phyloP scores from a whole-genome alignment of 352 stramenopile genomes.

The Pythium phragmiticola region DNA sequence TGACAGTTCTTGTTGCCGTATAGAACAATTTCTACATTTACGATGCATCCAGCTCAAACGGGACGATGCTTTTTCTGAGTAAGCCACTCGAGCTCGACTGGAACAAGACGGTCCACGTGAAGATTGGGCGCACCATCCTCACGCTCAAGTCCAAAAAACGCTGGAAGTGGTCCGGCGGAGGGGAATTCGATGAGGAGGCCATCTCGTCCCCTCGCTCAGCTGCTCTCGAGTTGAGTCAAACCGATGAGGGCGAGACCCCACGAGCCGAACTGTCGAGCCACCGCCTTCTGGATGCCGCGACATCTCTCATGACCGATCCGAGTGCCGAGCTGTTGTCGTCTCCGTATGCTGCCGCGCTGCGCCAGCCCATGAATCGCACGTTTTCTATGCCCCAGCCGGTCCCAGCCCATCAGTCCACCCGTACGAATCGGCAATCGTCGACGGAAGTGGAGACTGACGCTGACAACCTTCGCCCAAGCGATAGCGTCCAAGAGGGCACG shows the following conservation, averaged over 20 bases:
- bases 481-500: conserved; percentile 21
- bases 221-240: conserved; percentile 11
- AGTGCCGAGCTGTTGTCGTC: conserved; percentile 29
- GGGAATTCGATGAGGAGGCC: conserved; percentile 25
- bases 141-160: conserved; percentile 84
- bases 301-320: conserved; percentile 18
- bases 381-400: conserved; percentile 16
- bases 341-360: conserved; percentile 24
- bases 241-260: conserved; percentile 6
- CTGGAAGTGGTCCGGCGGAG: conserved; percentile 70
- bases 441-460: conserved; percentile 24
- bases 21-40: conserved; percentile 78
- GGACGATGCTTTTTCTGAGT: conserved; percentile 84
- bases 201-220: conserved; percentile 8
- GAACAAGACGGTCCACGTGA: conserved; percentile 82
- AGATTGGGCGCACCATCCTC: conserved; percentile 82
- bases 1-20: conserved; percentile 8
- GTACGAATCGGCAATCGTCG: conserved; percentile 11
- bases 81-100: conserved; percentile 78
- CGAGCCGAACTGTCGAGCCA: conserved; percentile 3
- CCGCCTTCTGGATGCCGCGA: conserved; percentile 7
- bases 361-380: conserved; percentile 29
- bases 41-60: conserved; percentile 79
- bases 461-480: conserved; percentile 24
- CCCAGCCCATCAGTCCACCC: conserved; percentile 24